Base-by-base conservation (phyloP, 2,329 filamentous ascomycete species). In the Aspergillus calidoustus region DNA sequence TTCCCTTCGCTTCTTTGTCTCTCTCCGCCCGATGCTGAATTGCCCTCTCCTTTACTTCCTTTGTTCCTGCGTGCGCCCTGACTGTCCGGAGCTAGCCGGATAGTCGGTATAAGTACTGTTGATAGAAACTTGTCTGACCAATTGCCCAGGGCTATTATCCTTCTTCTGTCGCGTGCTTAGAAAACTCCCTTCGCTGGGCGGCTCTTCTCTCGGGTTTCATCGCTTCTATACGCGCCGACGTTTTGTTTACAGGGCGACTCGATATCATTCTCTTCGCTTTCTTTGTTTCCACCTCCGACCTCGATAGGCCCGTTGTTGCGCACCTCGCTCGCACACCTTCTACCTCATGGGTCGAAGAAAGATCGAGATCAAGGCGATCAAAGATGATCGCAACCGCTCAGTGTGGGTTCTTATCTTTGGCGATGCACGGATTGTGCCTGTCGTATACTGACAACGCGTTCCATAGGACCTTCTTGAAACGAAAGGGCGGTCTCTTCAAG, bases 291-390 rank as follows among this genome's bases (percentile, higher is more conserved):
- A 53, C 34, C 53, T 54, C 23, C 54, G 48, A 30, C 52, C 55
- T 34, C 48, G 44, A 28, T 53, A 59, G 41, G 30, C 60, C 25
- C 44, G 13, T 53, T 28, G 47, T 43, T 57, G 59, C 59, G 55
- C 62, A 55, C 66, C 62, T 56, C 64, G 55, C 54, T 53, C 59
- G 50, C 54, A 60, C 51, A 65, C 60, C 57, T 28, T 48, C 53
- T 60, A 59, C 61, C 62, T 61, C 57, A 99, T 99, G 95, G 95
- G 95, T 79, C 90, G 95, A 80, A 89, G 95, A 86, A 99, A 99
- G 88, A 99, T 99, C 77, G 95, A 98, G 84, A 98, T 99, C 85
- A 97, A 97, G 82, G 92, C 94, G 71, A 98, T 98, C 85, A 97
- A 97, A 81, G 93, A 97, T 88, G 93, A 97, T 80, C 89, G 93